Evolutionary conservation across 2,329 filamentous ascomycete species (phyloP).

Genomic region (Pseudogymnoascus sp.): DNA sequence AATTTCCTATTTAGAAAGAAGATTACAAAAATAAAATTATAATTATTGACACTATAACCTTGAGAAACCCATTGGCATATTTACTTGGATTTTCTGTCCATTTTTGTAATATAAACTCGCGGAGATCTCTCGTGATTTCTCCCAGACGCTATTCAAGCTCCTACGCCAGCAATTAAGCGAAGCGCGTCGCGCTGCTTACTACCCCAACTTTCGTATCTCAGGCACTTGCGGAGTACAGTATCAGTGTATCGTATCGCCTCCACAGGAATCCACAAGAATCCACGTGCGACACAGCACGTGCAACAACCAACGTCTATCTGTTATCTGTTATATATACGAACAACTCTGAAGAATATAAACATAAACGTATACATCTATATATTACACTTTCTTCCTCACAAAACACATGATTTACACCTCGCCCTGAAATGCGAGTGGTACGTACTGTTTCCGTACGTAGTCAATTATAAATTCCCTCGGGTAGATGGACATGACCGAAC

Average conservation of each 20-base stretch:
- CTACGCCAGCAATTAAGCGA: neutral
- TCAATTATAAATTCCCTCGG: neutral
- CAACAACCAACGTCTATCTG: neutral
- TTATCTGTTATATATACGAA: neutral
- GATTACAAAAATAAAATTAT: neutral
- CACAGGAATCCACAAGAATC: neutral
- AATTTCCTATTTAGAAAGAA: neutral
- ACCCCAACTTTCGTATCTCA: slow-evolving; percentile 1
- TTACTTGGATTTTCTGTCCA: neutral
- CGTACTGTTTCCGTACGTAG: neutral
- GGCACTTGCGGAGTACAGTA: neutral
- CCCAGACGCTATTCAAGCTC: neutral
- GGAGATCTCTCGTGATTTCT: neutral
- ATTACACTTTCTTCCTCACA: neutral
- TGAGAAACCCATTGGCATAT: neutral
- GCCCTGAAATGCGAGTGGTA: neutral
- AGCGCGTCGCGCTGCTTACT: neutral
- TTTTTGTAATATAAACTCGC: neutral
- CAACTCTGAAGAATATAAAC: neutral
- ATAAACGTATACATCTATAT: neutral
- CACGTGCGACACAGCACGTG: slow-evolving; percentile 5
- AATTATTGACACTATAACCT: neutral
- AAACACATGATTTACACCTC: neutral
- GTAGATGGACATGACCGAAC: neutral
- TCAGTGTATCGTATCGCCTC: neutral